These are phyloP conservation scores for Penicillium sp. DNA, from an alignment of 2,329 filamentous ascomycete genomes.

Conservation along the genomic window DNA sequence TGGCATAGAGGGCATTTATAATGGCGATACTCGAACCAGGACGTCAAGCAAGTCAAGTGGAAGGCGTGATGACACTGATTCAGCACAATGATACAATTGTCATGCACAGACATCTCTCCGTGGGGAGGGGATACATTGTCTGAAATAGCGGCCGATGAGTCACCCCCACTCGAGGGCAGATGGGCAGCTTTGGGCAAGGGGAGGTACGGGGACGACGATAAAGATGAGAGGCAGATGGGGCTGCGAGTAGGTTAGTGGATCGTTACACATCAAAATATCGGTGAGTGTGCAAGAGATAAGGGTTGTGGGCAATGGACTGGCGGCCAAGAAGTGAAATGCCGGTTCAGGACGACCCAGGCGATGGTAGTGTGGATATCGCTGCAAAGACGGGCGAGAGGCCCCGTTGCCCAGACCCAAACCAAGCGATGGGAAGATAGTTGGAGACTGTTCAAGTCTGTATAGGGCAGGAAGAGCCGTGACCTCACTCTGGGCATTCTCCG, in stretches of 20 bases:
- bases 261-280: background rate
- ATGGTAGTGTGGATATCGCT: too few species aligned
- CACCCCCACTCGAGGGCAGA: conserved; percentile 12
- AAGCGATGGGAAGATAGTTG: background rate
- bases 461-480: conserved; percentile 9
- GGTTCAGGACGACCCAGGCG: too few species aligned
- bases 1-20: conserved; percentile 34
- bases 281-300: background rate
- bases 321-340: too few species aligned
- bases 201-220: conserved; percentile 23
- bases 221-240: conserved; percentile 30
- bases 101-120: background rate
- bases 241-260: conserved; percentile 21
- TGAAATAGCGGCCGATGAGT: conserved; percentile 1
- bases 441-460: too few species aligned
- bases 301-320: too few species aligned
- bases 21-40: conserved; percentile 31
- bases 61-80: conserved; percentile 33
- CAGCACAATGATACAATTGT: conserved; percentile 24
- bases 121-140: conserved; percentile 3
- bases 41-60: conserved; percentile 28
- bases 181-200: conserved; percentile 20
- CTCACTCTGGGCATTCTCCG: conserved; percentile 18
- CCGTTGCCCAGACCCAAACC: conserved; percentile 5
- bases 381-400: conserved; percentile 1